phyloP scores from a whole-genome alignment of 148 eudicot genomes.

The Rhododendron molle region DNA sequence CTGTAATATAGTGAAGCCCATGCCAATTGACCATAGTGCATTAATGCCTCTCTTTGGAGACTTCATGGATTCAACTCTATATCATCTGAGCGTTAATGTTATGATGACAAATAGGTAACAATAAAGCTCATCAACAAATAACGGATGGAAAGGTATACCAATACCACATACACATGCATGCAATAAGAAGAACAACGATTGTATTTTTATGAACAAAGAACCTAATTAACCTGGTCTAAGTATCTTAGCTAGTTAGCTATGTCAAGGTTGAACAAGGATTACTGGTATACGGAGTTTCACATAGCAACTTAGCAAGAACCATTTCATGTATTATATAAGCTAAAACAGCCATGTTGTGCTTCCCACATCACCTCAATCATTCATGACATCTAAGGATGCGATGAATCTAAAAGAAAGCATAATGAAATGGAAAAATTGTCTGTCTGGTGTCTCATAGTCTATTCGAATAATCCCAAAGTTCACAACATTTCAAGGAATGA shows the following conservation, averaged over 20 bases:
- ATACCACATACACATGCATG: not conserved
- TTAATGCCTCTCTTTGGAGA: not conserved
- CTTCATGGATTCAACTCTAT: not conserved
- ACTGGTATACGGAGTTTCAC: not conserved
- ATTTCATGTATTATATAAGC: not conserved
- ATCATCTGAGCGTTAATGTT: not conserved
- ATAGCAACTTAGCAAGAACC: not conserved
- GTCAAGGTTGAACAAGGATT: not conserved
- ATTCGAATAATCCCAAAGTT: not conserved
- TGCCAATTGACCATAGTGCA: not conserved
- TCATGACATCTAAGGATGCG: not conserved
- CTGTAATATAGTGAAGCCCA: not conserved
- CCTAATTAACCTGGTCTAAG: not conserved
- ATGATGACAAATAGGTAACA: not conserved
- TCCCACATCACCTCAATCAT: not conserved
- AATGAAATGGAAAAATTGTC: not conserved
- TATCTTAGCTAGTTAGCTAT: not conserved
- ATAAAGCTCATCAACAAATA: not conserved
- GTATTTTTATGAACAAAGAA: not conserved
- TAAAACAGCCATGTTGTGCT: not conserved
- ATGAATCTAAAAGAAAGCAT: not conserved
- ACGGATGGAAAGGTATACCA: not conserved
- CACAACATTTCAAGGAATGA: not conserved
- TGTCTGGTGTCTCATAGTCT: not conserved
- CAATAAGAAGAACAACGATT: not conserved